These are phyloP conservation scores for Suillus tomentosus DNA, from an alignment of 768 basidiomycete species.

Conservation along the genomic window DNA sequence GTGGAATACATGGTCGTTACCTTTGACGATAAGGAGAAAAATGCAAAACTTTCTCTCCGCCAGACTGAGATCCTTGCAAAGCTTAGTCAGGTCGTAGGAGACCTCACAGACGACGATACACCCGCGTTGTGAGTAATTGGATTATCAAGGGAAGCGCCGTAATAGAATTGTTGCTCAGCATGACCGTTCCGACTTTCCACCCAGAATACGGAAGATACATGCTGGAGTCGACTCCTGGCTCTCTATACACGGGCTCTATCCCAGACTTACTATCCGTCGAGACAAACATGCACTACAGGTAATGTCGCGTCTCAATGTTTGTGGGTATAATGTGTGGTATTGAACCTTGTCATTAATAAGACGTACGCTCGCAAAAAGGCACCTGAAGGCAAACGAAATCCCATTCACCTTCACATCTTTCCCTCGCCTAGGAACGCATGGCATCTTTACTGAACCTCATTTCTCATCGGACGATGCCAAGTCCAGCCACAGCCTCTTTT, in stretches of 20 bases:
- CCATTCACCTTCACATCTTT: constrained; percentile 95
- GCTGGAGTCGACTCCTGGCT: constrained; percentile 97
- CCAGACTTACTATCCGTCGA: constrained; percentile 89
- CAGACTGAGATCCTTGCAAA: constrained; percentile 92
- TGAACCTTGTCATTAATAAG: constrained; percentile 40
- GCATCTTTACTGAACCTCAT: constrained; percentile 91
- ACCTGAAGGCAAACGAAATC: constrained; percentile 83
- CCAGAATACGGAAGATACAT: constrained; percentile 99
- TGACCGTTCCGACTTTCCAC: constrained; percentile 87
- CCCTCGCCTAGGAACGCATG: constrained; percentile 86
- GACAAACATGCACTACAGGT: constrained; percentile 93
- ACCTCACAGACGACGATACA: constrained; percentile 56
- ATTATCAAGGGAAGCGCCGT: not conserved
- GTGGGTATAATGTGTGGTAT: not conserved
- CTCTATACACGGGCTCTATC: constrained; percentile 89
- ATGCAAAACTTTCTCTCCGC: constrained; percentile 87
- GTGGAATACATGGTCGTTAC: constrained; percentile 95
- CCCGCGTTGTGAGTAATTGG: constrained; percentile 55
- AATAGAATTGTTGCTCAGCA: constrained; percentile 39
- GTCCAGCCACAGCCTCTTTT: constrained; percentile 94
- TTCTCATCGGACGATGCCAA: constrained; percentile 71
- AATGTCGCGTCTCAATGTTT: not conserved
- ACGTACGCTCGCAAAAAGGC: constrained; percentile 79
- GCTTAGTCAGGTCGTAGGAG: constrained; percentile 65
- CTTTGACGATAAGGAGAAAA: constrained; percentile 76